Evolutionary conservation across 1,284 basidiomycete species (phyloP).

Genomic region (Inonotus obliquus): DNA sequence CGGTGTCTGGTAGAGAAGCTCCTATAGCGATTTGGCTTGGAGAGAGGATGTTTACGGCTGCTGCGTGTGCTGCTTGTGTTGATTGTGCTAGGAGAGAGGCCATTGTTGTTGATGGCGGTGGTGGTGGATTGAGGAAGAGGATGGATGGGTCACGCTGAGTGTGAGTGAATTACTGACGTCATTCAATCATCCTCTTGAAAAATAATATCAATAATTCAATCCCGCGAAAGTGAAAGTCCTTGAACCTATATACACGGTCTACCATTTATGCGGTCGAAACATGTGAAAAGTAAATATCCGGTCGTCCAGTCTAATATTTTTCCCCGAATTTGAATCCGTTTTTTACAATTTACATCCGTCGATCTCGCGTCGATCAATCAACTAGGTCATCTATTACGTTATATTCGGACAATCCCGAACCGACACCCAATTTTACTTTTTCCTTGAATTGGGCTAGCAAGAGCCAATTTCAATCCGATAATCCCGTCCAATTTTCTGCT

Average conservation of each 20-base stretch:
- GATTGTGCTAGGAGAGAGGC: constrained; percentile 38
- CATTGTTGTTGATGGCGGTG: not conserved
- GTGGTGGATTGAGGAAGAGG: not conserved
- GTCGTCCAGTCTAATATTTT: not conserved
- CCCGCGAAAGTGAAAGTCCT: not conserved
- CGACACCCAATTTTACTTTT: not conserved
- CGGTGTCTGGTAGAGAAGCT: constrained; percentile 31
- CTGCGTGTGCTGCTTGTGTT: constrained; percentile 49
- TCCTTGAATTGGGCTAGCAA: too few species aligned
- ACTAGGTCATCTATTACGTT: too few species aligned
- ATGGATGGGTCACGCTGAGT: too few species aligned
- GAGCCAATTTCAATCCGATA: too few species aligned
- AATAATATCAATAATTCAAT: not conserved
- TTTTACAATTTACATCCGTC: not conserved
- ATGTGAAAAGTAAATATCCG: not conserved
- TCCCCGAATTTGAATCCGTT: not conserved
- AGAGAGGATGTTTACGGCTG: constrained; percentile 45
- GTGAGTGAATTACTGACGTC: not conserved
- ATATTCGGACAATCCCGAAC: not conserved
- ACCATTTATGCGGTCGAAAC: not conserved
- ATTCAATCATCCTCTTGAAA: not conserved
- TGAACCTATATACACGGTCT: not conserved
- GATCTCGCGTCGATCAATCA: not conserved
- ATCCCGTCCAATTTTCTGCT: too few species aligned
- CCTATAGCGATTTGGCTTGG: constrained; percentile 47